Evolutionary conservation across 1,139 yeast genomes (phyloP), one percentile per base, ranked within the genome.

Genomic region (Yamadazyma songkhlaensis): DNA sequence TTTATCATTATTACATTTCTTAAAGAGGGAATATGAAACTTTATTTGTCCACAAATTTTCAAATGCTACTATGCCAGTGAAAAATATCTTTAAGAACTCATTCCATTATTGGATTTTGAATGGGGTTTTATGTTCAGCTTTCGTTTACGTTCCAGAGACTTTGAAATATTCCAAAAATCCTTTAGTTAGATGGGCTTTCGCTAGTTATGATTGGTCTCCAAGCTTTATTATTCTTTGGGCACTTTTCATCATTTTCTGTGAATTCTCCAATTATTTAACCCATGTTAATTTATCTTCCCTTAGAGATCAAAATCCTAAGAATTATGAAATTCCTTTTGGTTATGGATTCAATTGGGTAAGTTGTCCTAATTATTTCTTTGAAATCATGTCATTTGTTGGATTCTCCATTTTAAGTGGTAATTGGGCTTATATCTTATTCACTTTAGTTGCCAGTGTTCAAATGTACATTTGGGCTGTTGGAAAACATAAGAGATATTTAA

Each of bases 341-440:
- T 71, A 64, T 48, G 76, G 74, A 0, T 71, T 71, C 46, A 47
- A 60, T 44, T 59, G 59, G 49, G 76, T 76, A 21, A 73, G 81
- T 4, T 66, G 79, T 56, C 98, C 98, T 49, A 92, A 92, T 65
- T 92, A 92, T 62, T 84, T 88, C 48, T 92, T 89, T 60, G 98
- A 92, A 66, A 67, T 79, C 32, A 64, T 84, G 52, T 69, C 81
- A 2, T 90, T 96, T 95, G 56, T 83, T 2, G 67, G 75, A 23
- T 78, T 82, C 50, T 77, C 90, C 10, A 44, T 87, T 11, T 65
- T 88, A 51, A 80, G 82, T 38, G 87, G 90, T 42, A 88, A 89
- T 60, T 73, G 92, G 79, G 73, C 90, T 24, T 74, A 90, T 21
- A 72, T 81, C 58, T 50, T 86, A 15, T 92, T 92, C 66, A 66